Percentiles rank a stretch among this genome's conserved stretches.
These are phyloP conservation scores for Fusarium dimerum DNA, from an alignment of 2,329 filamentous ascomycete species.

Conservation along the genomic window DNA sequence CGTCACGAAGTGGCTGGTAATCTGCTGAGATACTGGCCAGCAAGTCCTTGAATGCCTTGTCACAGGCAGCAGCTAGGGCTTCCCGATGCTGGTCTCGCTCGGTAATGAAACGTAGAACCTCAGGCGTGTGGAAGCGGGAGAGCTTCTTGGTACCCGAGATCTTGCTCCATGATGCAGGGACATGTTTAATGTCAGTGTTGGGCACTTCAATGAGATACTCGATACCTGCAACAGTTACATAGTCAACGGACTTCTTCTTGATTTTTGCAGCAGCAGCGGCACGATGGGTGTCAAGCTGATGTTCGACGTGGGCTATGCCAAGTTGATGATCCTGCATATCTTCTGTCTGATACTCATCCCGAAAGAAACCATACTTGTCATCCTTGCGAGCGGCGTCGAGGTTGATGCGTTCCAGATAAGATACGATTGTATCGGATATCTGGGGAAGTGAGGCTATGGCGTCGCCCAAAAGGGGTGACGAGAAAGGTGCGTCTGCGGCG, in stretches of 20 bases:
- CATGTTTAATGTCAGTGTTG: constrained; percentile 77
- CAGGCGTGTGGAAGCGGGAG: constrained; percentile 91
- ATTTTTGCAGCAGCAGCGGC: constrained; percentile 70
- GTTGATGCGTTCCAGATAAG: constrained; percentile 83
- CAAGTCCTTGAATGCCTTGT: constrained; percentile 74
- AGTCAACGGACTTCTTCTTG: constrained; percentile 69
- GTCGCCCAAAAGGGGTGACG: constrained; percentile 66
- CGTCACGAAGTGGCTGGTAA: constrained; percentile 88
- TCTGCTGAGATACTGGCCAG: constrained; percentile 74
- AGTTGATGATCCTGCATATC: constrained; percentile 86
- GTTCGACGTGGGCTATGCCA: constrained; percentile 87
- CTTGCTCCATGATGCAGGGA: constrained; percentile 93
- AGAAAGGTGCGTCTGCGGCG: constrained; percentile 69
- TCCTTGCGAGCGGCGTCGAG: constrained; percentile 77
- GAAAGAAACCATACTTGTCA: constrained; percentile 94
- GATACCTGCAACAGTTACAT: constrained; percentile 83
- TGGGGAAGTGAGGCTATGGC: constrained; percentile 75
- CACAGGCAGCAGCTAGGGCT: constrained; percentile 86
- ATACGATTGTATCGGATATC: constrained; percentile 71
- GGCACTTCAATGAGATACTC: constrained; percentile 93
- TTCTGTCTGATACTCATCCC: constrained; percentile 83
- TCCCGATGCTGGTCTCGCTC: constrained; percentile 96
- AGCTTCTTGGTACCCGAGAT: constrained; percentile 92
- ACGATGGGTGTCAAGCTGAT: constrained; percentile 80
- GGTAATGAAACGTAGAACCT: constrained; percentile 78